Conservation (phyloP, 768 basidiomycete genomes). For the Tulasnella sp. region DNA sequence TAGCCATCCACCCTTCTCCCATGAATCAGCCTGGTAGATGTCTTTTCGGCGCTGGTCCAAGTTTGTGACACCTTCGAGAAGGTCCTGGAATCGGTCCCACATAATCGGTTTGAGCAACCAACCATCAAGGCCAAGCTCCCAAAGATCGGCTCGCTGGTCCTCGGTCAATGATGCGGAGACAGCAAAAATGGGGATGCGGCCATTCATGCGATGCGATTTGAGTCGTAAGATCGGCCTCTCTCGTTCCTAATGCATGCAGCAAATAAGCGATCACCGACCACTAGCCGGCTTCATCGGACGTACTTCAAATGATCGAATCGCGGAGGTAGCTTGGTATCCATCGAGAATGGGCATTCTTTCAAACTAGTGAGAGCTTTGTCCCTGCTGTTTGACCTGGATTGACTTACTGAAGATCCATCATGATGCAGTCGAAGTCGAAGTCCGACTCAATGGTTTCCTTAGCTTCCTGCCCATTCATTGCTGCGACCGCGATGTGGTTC, state of each 20-base stretch:
- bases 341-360: constrained; percentile 78
- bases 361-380: not conserved
- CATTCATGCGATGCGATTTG: constrained; percentile 57
- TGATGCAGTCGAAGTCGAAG: constrained; percentile 65
- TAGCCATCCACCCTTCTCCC: constrained; percentile 71
- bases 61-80: constrained; percentile 66
- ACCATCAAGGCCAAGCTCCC: constrained; percentile 66
- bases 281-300: constrained; percentile 31
- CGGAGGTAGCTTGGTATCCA: constrained; percentile 67
- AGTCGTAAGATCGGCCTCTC: constrained; percentile 7
- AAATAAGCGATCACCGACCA: constrained; percentile 11
- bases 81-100: constrained; percentile 62
- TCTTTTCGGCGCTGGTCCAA: constrained; percentile 55
- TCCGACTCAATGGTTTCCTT: constrained; percentile 63
- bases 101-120: constrained; percentile 86
- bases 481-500: constrained; percentile 66
- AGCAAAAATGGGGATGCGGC: constrained; percentile 77
- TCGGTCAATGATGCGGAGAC: constrained; percentile 75
- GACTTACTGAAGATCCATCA: constrained; percentile 84
- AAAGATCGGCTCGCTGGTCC: constrained; percentile 58
- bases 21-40: constrained; percentile 57
- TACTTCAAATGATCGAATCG: constrained; percentile 66
- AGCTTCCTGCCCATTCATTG: constrained; percentile 76
- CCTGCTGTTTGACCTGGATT: not conserved
- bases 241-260: constrained; percentile 31